These are phyloP conservation scores for Xylaria sp. DNA, from an alignment of 2,329 filamentous ascomycete genomes.

Conservation along the genomic window DNA sequence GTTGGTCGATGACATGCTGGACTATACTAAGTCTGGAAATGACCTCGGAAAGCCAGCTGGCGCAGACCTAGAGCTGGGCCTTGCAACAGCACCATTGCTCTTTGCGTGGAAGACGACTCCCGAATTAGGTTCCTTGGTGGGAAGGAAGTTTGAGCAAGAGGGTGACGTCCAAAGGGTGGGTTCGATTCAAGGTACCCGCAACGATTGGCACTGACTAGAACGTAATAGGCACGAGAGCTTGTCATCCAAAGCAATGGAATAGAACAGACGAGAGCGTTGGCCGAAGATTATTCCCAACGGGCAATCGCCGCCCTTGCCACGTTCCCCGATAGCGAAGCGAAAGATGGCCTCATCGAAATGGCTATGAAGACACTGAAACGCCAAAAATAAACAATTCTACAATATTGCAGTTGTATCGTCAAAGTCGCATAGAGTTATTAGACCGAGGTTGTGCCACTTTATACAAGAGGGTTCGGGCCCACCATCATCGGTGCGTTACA, in stretches of 20 bases:
- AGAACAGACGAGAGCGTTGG: conserved; percentile 87
- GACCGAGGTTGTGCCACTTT: conserved; percentile 24
- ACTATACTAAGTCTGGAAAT: conserved; percentile 85
- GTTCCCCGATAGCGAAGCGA: conserved; percentile 95
- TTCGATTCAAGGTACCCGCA: not conserved
- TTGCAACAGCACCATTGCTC: conserved; percentile 90
- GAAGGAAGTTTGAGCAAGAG: conserved; percentile 82
- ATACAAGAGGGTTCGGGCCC: conserved; percentile 22
- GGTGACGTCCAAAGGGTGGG: conserved; percentile 86
- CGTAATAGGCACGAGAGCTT: conserved; percentile 77
- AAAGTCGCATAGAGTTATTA: conserved; percentile 28
- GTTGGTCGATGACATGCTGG: conserved; percentile 95
- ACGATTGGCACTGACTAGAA: conserved; percentile 20
- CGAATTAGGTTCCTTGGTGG: conserved; percentile 85
- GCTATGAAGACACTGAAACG: conserved; percentile 89
- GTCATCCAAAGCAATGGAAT: conserved; percentile 85
- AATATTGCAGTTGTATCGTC: conserved; percentile 27
- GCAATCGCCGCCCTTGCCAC: conserved; percentile 81
- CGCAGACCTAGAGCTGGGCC: conserved; percentile 88
- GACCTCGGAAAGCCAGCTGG: conserved; percentile 95
- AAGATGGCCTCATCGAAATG: conserved; percentile 90
- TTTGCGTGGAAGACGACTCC: conserved; percentile 94
- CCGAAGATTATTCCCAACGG: conserved; percentile 87
- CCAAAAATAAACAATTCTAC: conserved; percentile 67
- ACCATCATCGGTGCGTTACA: conserved; percentile 6